Evolutionary conservation across 129 eudicot species (phyloP), one percentile per base, ranked within the genome.

Genomic region (Chrysanthemum makinoi): DNA sequence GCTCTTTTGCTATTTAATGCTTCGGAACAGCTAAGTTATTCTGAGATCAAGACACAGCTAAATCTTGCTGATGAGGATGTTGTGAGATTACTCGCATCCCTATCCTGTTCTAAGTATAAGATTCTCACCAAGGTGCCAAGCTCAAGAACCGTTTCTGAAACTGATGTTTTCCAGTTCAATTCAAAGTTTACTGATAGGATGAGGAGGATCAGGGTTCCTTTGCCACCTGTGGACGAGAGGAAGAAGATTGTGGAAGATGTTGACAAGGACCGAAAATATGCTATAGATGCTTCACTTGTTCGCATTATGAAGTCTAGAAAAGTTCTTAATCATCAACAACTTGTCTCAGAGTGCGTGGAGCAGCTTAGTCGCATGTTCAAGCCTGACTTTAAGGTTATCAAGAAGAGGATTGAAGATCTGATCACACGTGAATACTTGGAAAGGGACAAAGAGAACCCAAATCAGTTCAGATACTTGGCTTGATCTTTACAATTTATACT

Each of bases 131-230:
- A 91, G 82, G 91, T 82, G 66, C 97, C 97, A n/a, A 66, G 57
- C 69, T 61, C 86, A 44, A 84, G 62, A 72, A 77, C 90, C 4
- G 88, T 88, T 16, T 77, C 88, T n/a, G 64, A 77, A 44, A 80
- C 77, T 1, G 95, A 91, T 65, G 3, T 5, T 49, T 91, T 91
- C 64, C 79, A 75, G 47, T 91, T 88, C 51, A 91, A 91, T 73
- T 67, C 88, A 9, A 76, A 79, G 76, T 91, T 91, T 43, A 86
- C 85, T 5, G 95, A 91, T 70, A 85, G 78, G 71, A 83, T 88
- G 92, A 80, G 97, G 81, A 84, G 89, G 78, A 88, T 91, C 49
- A 82, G 87, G 86, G 97, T 90, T 56, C 97, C 97, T 59, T 83
- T 91, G 70, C 95, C 92, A 2, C 86, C 88, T 15, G 81, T 88